Evolutionary conservation across 768 basidiomycete genomes (phyloP), one percentile per base, ranked within the genome.

Genomic region (Amanita pallidorosea): DNA sequence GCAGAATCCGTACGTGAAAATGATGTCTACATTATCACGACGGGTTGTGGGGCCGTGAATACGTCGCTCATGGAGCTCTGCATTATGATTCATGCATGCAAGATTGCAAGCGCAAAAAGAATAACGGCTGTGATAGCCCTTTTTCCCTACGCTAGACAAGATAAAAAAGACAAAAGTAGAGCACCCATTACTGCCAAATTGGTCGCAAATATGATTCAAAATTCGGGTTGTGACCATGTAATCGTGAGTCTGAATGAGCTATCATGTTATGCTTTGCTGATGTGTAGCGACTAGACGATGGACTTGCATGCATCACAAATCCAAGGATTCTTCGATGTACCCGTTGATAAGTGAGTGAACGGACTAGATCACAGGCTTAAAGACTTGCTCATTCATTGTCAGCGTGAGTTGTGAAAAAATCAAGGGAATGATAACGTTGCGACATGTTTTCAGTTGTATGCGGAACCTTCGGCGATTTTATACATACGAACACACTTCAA

Each of bases 21-120:
- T 66, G 96, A 98, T 65, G 95, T 98, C 45, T 99, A 98, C 70
- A 97, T 99, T 66, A 85, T 99, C 72, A 96, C 93, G 69, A 90
- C 91, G 35, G 87, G 90, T 12, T 84, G 85, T 59, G 82, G 85
- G 20, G 72, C 82, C 51, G 80, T 97, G 59, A 97, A 97, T 63
- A 93, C 90, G 23, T 77, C 94, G 36, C 80, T 99, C 56, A 98
- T 99, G 92, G 96, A 98, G 66, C 79, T 93, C 42, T 91, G 94
- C 65, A 98, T 98, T 61, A 95, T 99, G 91, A 92, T 97, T 61
- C 94, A 97, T 64, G 94, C 96, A 8, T 96, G 95, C 81, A 95
- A 94, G 71, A 98, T 97, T 60, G 95, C 96, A n/a, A 95, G 91
- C 57, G 94, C 96, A 43, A 89, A 88, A 67, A 76, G 96, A 54